Evolutionary conservation across 2,329 filamentous ascomycete genomes (phyloP), one percentile per base, ranked within the genome.

Genomic region (Aspergillus costaricaensis): DNA sequence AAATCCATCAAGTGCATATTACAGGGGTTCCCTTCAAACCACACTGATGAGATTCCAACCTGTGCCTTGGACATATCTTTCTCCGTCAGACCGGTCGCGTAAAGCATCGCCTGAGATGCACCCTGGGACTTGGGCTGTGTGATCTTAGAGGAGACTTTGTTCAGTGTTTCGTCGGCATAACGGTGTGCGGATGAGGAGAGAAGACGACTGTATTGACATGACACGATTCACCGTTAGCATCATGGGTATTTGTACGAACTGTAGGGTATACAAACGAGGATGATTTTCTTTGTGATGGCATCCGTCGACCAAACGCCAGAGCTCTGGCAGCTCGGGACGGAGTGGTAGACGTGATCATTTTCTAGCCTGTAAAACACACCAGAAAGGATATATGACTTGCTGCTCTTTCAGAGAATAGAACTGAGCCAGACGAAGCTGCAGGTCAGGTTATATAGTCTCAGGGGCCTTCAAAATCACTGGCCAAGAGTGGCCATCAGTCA

Each of bases 11-110:
- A 82, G 79, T 98, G 94, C 92, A 96, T 97, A 81, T 98, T 98
- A 83, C 94, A 98, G n/a, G 94, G 94, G 79, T 97, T 98, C 58
- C 94, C 94, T 68, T 91, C 88, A 79, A 92, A 96, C 94, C 94
- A 98, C 59, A 97, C 92, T 10, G 92, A 96, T 50, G 92, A 95
- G 75, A 98, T 96, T 65, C 94, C 94, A 67, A 98, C 88, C 81
- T 98, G 94, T 21, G 93, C 89, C 81, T 97, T 97, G 79, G 88
- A 88, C 87, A 97, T 90, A 77, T 96, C 92, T 55, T 85, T 83
- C 71, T 94, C 90, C 44, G 81, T 86, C 69, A 97, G 81, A 55
- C 94, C 94, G 1, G 92, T 96, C 67, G 91, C 94, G 81, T 96
- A 97, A 54, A 98, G 84, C 94, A 97, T 97, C 66, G 94, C 94